A percentile compares a stretch with the other conserved stretches of the same genome.
phyloP scores from a whole-genome alignment of 129 eudicot species.

The Escallonia rubra region DNA sequence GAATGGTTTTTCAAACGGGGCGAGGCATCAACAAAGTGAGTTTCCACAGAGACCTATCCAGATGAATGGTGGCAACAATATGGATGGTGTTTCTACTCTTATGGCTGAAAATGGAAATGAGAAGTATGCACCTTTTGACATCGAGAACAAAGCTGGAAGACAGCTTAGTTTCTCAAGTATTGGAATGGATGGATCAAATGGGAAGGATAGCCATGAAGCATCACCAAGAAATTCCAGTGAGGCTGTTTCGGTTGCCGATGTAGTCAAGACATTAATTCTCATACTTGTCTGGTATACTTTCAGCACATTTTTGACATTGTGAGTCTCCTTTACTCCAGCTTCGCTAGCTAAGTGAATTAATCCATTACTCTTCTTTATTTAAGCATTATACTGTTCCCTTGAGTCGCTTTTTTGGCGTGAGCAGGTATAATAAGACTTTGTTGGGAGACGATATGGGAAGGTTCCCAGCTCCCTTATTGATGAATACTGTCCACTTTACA shows the following conservation, averaged over 20 bases:
- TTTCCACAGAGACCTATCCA: slow-evolving; percentile 13
- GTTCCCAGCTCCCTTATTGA: slow-evolving; percentile 93
- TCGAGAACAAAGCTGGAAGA: slow-evolving; percentile 32
- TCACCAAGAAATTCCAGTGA: slow-evolving; percentile 17
- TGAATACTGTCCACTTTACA: slow-evolving; percentile 89
- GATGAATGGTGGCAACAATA: slow-evolving; percentile 35
- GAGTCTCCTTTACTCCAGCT: slow-evolving; percentile 29
- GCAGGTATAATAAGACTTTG: slow-evolving; percentile 79
- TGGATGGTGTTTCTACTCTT: slow-evolving; percentile 24
- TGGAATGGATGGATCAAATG: slow-evolving; percentile 2
- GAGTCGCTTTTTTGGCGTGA: neutral
- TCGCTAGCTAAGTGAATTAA: neutral
- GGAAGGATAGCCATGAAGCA: slow-evolving; percentile 13
- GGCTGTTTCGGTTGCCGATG: slow-evolving; percentile 46
- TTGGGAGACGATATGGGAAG: slow-evolving; percentile 84
- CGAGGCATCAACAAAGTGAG: slow-evolving; percentile 3
- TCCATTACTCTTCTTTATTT: neutral
- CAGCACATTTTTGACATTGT: slow-evolving; percentile 88
- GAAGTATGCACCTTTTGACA: slow-evolving; percentile 49
- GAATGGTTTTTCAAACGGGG: slow-evolving; percentile 18
- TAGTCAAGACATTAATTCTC: slow-evolving; percentile 75
- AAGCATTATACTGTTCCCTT: neutral
- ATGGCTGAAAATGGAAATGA: slow-evolving; percentile 23
- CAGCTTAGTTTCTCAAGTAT: slow-evolving; percentile 17
- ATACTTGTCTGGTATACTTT: slow-evolving; percentile 88